Evolutionary conservation across 2,329 filamentous ascomycete species (phyloP), one percentile per base, ranked within the genome.

Genomic region (Verticillium longisporum): DNA sequence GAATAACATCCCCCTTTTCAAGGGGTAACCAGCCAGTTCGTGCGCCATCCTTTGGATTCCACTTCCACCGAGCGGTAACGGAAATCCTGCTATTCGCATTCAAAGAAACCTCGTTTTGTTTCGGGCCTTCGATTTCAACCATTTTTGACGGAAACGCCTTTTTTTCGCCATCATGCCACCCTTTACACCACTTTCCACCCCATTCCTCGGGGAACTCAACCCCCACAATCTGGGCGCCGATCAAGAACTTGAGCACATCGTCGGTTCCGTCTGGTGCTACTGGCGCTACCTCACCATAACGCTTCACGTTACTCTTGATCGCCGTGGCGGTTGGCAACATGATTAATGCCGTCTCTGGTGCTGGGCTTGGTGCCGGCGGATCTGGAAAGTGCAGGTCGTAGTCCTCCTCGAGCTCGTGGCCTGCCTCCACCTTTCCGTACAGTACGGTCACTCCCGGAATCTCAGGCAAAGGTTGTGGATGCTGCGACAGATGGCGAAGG

Each of bases 1-100:
- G 78, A n/a, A 80, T 81, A 4, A 77, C 80, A 61, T 81, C 78
- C 15, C 76, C 78, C 34, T 79, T 79, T 4, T 77, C 77, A 63
- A 82, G 65, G 15, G 59, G 54, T 14, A 69, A 18, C 67, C 67
- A 69, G 10, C 57, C 58, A 5, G 56, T 62, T 15, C 41, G 50
- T 1, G 50, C 33, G 26, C 54, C 31, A 21, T 33, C 26, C 60
- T 68, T 70, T 6, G 66, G 62, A 9, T 70, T 68, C 66, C 68
- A 74, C 57, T 72, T 73, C 72, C 71, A 74, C 34, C 69, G 64
- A 14, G 70, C 68, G 3, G 57, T 62, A n/a, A 69, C 55, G 7
- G 66, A 64, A 13, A 66, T 61, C 1, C 50, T 38, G 31, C 62
- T 61, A 9, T 56, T 50, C 4, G 58, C 41, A 33, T 61, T 60